A percentile compares a stretch with the other conserved stretches of the same genome.
Evolutionary conservation across 768 basidiomycete genomes (phyloP).

Genomic region (Amanita inopinata): DNA sequence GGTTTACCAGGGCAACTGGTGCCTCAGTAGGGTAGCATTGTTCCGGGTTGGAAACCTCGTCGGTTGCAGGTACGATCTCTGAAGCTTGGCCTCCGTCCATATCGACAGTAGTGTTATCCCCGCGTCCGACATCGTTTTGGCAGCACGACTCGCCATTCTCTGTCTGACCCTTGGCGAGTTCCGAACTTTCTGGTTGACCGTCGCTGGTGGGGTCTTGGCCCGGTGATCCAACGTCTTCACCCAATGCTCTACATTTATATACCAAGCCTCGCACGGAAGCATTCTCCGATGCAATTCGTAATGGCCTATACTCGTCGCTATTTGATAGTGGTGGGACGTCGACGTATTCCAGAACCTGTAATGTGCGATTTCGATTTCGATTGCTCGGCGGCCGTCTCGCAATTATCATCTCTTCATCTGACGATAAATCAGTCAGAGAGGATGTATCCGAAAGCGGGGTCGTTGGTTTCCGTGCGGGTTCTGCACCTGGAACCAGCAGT

Average conservation of each 20-base stretch:
- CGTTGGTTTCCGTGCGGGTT: background rate
- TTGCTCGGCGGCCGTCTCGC: background rate
- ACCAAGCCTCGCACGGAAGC: no score
- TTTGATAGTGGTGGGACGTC: background rate
- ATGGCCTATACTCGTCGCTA: background rate
- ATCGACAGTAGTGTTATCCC: background rate
- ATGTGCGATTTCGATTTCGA: background rate
- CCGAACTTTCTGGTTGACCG: no score
- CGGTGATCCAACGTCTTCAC: no score
- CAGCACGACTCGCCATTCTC: background rate
- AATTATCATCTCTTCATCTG: background rate
- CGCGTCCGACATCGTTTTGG: background rate
- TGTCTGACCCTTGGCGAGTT: no score
- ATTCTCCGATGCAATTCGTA: no score
- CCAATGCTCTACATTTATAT: no score
- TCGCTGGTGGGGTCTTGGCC: no score
- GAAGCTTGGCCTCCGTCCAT: background rate
- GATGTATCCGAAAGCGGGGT: background rate
- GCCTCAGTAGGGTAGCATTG: no score
- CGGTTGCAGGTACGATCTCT: no score
- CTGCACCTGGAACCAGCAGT: background rate
- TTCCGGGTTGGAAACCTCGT: no score
- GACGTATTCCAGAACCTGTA: background rate
- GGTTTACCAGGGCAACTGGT: no score
- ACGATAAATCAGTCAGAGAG: background rate